Base-by-base conservation (phyloP, 1,284 basidiomycete genomes). In the Coniferiporia weirii region DNA sequence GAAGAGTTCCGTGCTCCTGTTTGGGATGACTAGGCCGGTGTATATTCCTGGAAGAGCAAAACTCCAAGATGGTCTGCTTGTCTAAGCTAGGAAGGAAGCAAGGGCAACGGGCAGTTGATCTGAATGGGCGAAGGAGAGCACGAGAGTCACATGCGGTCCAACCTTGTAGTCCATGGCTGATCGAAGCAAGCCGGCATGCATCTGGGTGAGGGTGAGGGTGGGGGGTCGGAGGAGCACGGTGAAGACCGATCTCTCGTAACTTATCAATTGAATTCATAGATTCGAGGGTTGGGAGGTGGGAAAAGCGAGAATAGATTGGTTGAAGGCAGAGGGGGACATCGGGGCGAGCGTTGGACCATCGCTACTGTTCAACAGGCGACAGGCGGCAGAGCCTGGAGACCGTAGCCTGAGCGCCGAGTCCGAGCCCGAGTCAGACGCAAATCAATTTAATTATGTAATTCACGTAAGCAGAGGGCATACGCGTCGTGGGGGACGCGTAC, bases 91-190 rank as follows among this genome's bases (percentile, higher is more conserved):
- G 27, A 27, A 32, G n/a, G 38, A 49, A 32, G 55, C 40, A 36
- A 50, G 43, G 8, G 57, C 51, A 27, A 43, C 52, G 7, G 59
- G 35, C 52, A 67, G 63, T 12, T 54, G 43, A 12, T 38, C 34
- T 8, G 51, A 40, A 7, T 59, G 45, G 19, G 61, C 61, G 54
- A 65, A 66, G 8, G 64, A 65, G 52, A 63, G 65, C 44, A 66
- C 46, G 34, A 66, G 51, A 12, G 63, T 66, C 6, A 66, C 50
- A 49, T 65, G 66, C 66, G 61, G 65, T 32, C 64, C 51, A 43
- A 56, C 60, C 45, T 65, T 63, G 50, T 65, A 56, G 57, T 61
- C 57, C n/a, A 1, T 43, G 2, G 52, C 56, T 19, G 43, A 49
- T 32, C 60, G 61, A 43, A 64, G 49, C 34, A 46, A 9, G 36